A percentile compares a stretch with the other conserved stretches of the same genome.
Conservation (phyloP, 2,329 filamentous ascomycete species). For the Penicillium janthinellum region DNA sequence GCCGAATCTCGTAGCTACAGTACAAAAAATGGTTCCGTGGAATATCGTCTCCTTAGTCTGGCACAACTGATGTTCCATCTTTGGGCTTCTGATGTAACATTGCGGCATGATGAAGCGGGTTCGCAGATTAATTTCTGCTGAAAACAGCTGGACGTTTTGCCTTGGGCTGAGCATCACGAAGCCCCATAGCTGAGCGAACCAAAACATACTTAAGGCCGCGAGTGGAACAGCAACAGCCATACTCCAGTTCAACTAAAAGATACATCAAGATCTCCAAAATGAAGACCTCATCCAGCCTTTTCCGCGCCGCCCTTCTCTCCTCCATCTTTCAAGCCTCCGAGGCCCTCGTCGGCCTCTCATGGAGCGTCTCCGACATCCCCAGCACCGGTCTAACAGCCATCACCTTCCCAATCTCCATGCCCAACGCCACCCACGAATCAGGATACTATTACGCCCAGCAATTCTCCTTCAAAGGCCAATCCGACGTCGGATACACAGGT, state of each 20-base stretch:
- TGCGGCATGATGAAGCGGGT: too few species aligned
- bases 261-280: constrained; percentile 6
- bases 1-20: too few species aligned
- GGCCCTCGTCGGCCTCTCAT: constrained; percentile 15
- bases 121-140: neutral
- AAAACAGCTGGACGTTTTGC: constrained; percentile 12
- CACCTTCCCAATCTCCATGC: constrained; percentile 61
- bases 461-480: constrained; percentile 26
- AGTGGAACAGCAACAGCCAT: neutral
- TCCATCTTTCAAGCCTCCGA: constrained; percentile 13
- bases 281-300: constrained; percentile 9
- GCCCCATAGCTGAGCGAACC: neutral
- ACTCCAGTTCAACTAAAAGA: neutral
- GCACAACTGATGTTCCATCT: too few species aligned
- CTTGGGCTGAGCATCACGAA: neutral
- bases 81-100: too few species aligned
- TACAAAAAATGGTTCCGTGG: neutral
- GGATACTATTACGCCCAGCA: constrained; percentile 36
- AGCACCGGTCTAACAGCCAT: constrained; percentile 43
- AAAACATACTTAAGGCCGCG: neutral
- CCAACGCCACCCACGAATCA: constrained; percentile 21
- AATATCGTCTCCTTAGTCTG: too few species aligned
- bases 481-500: constrained; percentile 32
- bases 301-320: constrained; percentile 7
- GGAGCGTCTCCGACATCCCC: constrained; percentile 9